Evolutionary conservation across 768 basidiomycete species (phyloP), one percentile per base, ranked within the genome.

Genomic region (Lactarius evosmus): DNA sequence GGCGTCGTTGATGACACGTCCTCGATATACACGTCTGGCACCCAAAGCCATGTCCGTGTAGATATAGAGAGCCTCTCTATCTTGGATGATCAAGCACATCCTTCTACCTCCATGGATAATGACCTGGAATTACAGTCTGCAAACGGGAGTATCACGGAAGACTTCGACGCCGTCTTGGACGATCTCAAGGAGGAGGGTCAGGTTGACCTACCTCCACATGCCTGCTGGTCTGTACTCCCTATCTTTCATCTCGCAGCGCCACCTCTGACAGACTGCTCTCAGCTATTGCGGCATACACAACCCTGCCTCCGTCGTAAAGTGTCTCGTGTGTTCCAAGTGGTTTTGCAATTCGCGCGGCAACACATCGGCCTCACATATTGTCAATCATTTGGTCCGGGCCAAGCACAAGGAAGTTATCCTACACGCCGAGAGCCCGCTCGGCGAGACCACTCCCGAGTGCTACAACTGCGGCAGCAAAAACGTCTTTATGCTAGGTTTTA

Each of bases 401-500:
- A 98, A 98, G 77, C 97, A 99, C 79, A 98, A 98, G 78, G 97
- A 99, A 73, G 96, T 99, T 66, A 92, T 96, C 65, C 78, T 99
- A 33, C 97, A 99, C 72, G 89, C 91, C 56, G 96, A 98, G 70
- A 90, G 91, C 63, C 93, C 96, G 2, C 81, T 99, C 3, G 97
- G 97, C 2, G 97, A 98, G 77, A 98, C 97, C 1, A 91, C 93
- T 0, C 97, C 97, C 0, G 97, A 99, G 78, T 99, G 97, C 75
- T 99, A 99, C 80, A 95, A 95, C 72, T 99, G 97, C 72, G 97
- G 97, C 17, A 95, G 92, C 79, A 98, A 97, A 78, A 99, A 99
- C 72, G 97, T 98, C 14, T 99, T 99, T 73, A 95, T 98, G 91
- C 84, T 99, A 19, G 97, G 97, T 4, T 99, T 99, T 72, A 99